Evolutionary conservation across 495 filamentous ascomycete species (phyloP).

Genomic region (Aspergillus nanangensis): DNA sequence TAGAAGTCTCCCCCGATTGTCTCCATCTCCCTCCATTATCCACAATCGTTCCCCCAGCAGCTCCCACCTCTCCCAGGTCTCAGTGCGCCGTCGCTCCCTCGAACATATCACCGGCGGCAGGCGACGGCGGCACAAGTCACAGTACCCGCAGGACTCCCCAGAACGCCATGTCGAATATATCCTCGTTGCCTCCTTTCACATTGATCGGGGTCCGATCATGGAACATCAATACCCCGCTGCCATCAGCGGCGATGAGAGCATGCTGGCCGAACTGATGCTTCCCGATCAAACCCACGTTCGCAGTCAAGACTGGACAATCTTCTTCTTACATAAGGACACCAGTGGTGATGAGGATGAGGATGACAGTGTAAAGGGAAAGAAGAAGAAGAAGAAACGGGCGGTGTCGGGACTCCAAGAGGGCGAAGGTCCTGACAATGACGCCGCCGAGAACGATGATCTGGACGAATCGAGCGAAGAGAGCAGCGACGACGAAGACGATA

Average conservation of each 20-base stretch:
- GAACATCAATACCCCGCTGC: conserved; percentile 94
- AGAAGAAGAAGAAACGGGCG: conserved; percentile 35
- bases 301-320: conserved; percentile 98
- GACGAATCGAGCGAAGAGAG: conserved; percentile 40
- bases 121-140: conserved; percentile 62
- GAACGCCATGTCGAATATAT: conserved; percentile 99
- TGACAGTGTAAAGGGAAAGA: conserved; percentile 48
- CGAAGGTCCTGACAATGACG: conserved; percentile 38
- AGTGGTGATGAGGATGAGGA: conserved; percentile 76
- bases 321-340: conserved; percentile 95
- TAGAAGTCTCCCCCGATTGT: conserved; percentile 52
- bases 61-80: conserved; percentile 37
- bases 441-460: conserved; percentile 42
- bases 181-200: conserved; percentile 96
- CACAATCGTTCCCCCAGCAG: conserved; percentile 48
- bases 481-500: conserved; percentile 57
- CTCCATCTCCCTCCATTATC: conserved; percentile 47
- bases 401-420: conserved; percentile 35
- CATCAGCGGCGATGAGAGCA: conserved; percentile 95
- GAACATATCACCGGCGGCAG: conserved; percentile 35
- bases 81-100: conserved; percentile 41
- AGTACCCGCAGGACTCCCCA: conserved; percentile 72
- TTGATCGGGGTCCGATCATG: conserved; percentile 94
- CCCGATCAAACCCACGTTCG: conserved; percentile 95
- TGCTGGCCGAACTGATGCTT: conserved; percentile 98